These are phyloP conservation scores for Gentiana straminea DNA, from an alignment of 257 asterid genomes.

Conservation along the genomic window DNA sequence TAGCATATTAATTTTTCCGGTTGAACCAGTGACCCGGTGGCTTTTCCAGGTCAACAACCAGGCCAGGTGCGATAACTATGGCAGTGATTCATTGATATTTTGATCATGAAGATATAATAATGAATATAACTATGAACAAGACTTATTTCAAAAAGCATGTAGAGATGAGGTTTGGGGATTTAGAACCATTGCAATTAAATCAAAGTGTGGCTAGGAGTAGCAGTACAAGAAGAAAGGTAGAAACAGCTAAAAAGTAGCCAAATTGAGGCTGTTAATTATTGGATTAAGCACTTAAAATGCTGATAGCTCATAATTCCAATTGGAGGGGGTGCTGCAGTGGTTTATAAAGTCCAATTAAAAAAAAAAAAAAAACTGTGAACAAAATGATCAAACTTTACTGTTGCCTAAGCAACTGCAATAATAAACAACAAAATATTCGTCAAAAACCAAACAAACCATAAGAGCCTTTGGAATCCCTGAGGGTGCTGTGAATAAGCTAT, in stretches of 20 bases:
- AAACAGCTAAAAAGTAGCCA: not conserved
- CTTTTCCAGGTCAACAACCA: too few relatives aligned
- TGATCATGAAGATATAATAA: too few relatives aligned
- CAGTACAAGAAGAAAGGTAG: too few relatives aligned
- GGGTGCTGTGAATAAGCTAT: conserved; percentile 33
- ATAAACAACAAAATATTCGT: conserved; percentile 15
- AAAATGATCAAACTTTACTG: conserved; percentile 16
- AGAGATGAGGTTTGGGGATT: too few relatives aligned
- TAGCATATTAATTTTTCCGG: too few relatives aligned
- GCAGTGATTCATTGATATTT: too few relatives aligned
- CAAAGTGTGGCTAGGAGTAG: too few relatives aligned
- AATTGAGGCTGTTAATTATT: conserved; percentile 30
- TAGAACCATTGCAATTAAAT: too few relatives aligned
- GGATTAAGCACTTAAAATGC: conserved; percentile 21
- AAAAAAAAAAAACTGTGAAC: conserved; percentile 4
- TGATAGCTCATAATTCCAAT: conserved; percentile 20
- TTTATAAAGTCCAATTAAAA: conserved; percentile 11
- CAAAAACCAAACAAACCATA: conserved; percentile 20
- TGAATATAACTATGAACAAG: too few relatives aligned
- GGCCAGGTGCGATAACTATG: too few relatives aligned
- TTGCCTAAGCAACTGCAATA: conserved; percentile 32
- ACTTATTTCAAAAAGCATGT: too few relatives aligned
- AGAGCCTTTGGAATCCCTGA: conserved; percentile 27
- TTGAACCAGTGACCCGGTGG: too few relatives aligned
- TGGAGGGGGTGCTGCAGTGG: conserved; percentile 15